Base-by-base conservation (phyloP, 179 eudicot species). In the Sideroxylon spinosum region DNA sequence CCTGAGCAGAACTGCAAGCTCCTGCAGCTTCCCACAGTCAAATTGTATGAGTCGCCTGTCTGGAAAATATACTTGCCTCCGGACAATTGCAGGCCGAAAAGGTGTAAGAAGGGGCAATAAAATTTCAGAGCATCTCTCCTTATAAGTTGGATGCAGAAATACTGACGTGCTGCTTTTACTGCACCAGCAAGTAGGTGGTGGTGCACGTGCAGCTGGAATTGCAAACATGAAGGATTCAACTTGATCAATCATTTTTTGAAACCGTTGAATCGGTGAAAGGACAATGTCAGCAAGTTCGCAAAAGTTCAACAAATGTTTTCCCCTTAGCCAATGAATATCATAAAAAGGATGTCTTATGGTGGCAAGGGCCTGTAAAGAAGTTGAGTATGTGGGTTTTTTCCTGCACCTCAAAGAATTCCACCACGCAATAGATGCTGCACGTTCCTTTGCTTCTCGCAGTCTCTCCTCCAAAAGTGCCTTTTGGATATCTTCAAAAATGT, bases 1-100 rank as follows among this genome's bases (percentile, higher is more conserved):
- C 85, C 99, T 90, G 16, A 96, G 88, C 77, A 96, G 80, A 83
- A 84, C 81, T 50, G 99, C 91, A 80, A 96, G 97, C 86, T 94
- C 98, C 84, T 94, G 99, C 84, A 96, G 90, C 90, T 96, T 96
- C 76, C 99, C 99, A 83, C 99, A 94, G 76, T 96, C 99, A 86
- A 96, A 96, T 84, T 96, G 99, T 81, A 96, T 91, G 81, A 96
- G 91, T 32, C 99, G 90, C 78, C 97, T 92, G 84, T 96, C 99
- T 16, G 99, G 99, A 76, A 96, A 96, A 85, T 94, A 96, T 60
- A 96, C 86, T 86, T 96, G 99, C 86, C 97, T 91, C 46, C 99
- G 83, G 71, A 96, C 98, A 78, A 96, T 90, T 78, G 98, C 97
- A 75, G 99, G 97, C 22, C 99, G 92, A 63, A 94, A 82, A 55